These are phyloP conservation scores for barley (Hordeum vulgare) DNA, from an alignment of 176 grass and related monocot species.

Conservation along the genomic window DNA sequence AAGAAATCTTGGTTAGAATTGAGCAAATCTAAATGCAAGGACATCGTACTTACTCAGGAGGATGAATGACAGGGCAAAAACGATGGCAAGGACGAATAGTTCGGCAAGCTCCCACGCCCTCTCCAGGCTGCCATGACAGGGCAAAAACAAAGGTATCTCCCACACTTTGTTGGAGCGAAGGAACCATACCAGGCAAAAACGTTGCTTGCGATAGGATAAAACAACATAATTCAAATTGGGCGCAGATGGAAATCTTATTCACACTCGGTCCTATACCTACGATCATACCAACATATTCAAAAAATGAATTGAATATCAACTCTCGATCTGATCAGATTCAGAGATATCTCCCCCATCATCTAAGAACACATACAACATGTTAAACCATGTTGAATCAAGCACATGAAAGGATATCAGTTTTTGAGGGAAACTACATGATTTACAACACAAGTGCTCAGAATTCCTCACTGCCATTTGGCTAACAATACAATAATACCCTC, in stretches of 20 bases:
- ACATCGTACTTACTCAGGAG: no score
- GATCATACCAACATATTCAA: background rate
- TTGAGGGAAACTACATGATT: background rate
- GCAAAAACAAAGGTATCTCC: background rate
- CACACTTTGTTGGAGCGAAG: background rate
- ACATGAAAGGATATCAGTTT: background rate
- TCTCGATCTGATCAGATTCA: background rate
- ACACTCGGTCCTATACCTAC: background rate
- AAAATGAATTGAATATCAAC: background rate
- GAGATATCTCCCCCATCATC: background rate
- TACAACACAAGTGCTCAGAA: background rate
- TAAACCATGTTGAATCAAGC: background rate
- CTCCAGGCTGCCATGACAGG: background rate
- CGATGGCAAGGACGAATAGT: constrained; percentile 49
- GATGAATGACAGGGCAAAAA: constrained; percentile 66
- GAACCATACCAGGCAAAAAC: no score
- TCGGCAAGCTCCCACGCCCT: constrained; percentile 32
- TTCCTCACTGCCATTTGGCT: background rate
- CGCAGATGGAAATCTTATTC: background rate
- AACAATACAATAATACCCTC: background rate
- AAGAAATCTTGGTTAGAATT: no score
- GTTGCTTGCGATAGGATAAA: background rate
- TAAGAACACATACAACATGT: background rate
- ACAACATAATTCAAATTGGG: background rate
- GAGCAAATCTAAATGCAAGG: no score